Evolutionary conservation across 495 filamentous ascomycete species (phyloP), one percentile per base, ranked within the genome.

Genomic region (Elasticomyces elasticus): DNA sequence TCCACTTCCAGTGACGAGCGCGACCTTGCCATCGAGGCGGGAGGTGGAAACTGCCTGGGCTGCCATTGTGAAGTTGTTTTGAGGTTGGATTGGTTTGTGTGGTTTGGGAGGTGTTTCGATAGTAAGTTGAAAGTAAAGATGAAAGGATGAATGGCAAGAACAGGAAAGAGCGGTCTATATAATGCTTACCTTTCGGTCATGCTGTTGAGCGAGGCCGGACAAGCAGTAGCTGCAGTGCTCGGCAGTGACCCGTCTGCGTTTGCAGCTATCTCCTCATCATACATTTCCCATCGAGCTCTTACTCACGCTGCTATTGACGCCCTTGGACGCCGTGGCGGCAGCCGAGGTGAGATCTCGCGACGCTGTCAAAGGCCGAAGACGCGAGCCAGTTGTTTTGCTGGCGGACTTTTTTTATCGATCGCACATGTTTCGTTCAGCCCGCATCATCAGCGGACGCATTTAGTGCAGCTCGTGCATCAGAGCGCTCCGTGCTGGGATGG

Each of bases 11-110:
- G 70, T 72, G 51, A 72, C 70, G 51, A 72, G 59, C 52, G 70
- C 70, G 49, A 71, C 66, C 62, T 72, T 72, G 66, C 70, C 70
- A 54, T 71, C 66, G 12, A 72, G 61, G 63, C 67, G 65, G 59
- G 63, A 57, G 25, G 54, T 57, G 19, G 43, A 37, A 33, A 52
- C 46, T 35, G 47, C 31, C 37, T 51, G 49, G 20, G 31, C 26
- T 44, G 59, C 50, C 42, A 52, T 42, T 48, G 38, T 54, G 54
- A 24, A 45, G 19, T 54, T 56, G 62, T 4, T 5, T 40, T 3
- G 35, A 30, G 19, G 15, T 6, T 17, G 48, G 20, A 31, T 5
- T 37, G 25, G 24, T 50, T 7, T 27, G 27, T 12, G n/a, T 22
- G 35, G 35, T 5, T 40, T 24, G 40, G 26, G 42, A 10, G 40